phyloP scores from a whole-genome alignment of 139 green algal species.

The Pycnococcus provasolii region DNA sequence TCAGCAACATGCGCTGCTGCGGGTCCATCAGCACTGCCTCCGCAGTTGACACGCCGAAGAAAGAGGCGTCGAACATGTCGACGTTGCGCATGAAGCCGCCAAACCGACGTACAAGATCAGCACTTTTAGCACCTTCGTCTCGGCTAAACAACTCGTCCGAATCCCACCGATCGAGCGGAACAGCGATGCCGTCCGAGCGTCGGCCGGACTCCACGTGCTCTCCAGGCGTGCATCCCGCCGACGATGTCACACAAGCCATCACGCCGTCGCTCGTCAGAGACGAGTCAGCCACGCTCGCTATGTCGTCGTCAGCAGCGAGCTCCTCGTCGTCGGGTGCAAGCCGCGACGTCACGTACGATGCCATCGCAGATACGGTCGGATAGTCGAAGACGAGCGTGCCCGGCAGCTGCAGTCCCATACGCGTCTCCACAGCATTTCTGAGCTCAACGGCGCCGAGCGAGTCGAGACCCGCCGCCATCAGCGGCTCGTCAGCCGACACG shows the following conservation, averaged over 20 bases:
- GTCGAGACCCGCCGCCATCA: conserved; percentile 64
- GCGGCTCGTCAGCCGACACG: conserved; percentile 39
- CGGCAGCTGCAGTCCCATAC: conserved; percentile 50
- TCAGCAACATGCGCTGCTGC: conserved; percentile 64
- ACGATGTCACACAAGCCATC: too few relatives aligned
- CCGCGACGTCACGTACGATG: not conserved
- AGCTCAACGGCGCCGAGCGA: conserved; percentile 55
- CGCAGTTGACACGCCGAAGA: conserved; percentile 44
- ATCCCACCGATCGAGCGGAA: conserved; percentile 44
- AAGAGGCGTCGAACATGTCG: conserved; percentile 42
- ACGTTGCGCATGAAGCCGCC: conserved; percentile 50
- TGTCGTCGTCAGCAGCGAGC: too few relatives aligned
- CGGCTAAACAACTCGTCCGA: conserved; percentile 4
- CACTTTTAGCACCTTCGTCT: not conserved
- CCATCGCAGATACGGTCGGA: conserved; percentile 43
- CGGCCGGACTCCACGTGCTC: too few relatives aligned
- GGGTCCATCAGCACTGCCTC: conserved; percentile 65
- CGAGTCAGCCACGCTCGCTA: too few relatives aligned
- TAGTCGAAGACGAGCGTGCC: conserved; percentile 77
- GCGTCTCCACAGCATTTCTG: conserved; percentile 46
- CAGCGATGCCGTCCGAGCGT: conserved; percentile 19
- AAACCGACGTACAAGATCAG: conserved; percentile 40
- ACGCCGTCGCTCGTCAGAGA: too few relatives aligned
- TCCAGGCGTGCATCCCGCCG: too few relatives aligned
- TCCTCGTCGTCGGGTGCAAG: not conserved